Evolutionary conservation across 2,329 filamentous ascomycete genomes (phyloP), one percentile per base, ranked within the genome.

Genomic region (Metarhizium robertsii): DNA sequence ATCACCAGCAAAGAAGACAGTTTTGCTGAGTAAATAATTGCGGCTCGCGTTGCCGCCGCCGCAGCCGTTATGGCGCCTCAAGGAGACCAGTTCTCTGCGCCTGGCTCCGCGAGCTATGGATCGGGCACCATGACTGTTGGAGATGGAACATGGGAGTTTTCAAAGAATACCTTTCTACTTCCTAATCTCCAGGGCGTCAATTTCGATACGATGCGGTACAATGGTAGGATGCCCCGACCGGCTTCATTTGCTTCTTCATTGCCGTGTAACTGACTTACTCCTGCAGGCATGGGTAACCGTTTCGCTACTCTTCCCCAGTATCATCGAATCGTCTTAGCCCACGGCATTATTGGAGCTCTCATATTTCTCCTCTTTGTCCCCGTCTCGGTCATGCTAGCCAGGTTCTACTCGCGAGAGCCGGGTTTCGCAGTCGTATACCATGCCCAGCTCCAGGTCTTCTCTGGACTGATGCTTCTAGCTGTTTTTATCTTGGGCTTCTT

Each of bases 141-240:
- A 59, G 89, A 92, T 67, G 89, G 89, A 25, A 92, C 89, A 38
- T 94, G 89, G 88, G 86, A 92, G 64, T 86, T 86, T 56, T 77
- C 79, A 57, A 86, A 86, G 67, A 90, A 92, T 65, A 84, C 81
- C 18, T 94, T 92, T 67, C 73, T 94, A 54, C 73, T 94, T 53
- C 89, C 89, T 40, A 91, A 91, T 65, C 73, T 94, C 49, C 76
- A 85, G 63, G 88, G 87, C 8, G 71, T 90, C 60, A 89, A 91
- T 67, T 89, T 90, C 68, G 86, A 86, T 52, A 92, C 88, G 6
- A 92, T 89, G 84, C 84, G 80, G 67, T 91, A 90, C 72, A 94
- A 94, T 79, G 89, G 87, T 90, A 73, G 48, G 48, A 47, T 18
- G 50, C 38, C 18, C 42, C 50, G 32, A n/a, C 36, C 6, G 16